A percentile compares a stretch with the other conserved stretches of the same genome.
These are phyloP conservation scores for Heimioporus sp. DNA, from an alignment of 768 basidiomycete species.

Conservation along the genomic window DNA sequence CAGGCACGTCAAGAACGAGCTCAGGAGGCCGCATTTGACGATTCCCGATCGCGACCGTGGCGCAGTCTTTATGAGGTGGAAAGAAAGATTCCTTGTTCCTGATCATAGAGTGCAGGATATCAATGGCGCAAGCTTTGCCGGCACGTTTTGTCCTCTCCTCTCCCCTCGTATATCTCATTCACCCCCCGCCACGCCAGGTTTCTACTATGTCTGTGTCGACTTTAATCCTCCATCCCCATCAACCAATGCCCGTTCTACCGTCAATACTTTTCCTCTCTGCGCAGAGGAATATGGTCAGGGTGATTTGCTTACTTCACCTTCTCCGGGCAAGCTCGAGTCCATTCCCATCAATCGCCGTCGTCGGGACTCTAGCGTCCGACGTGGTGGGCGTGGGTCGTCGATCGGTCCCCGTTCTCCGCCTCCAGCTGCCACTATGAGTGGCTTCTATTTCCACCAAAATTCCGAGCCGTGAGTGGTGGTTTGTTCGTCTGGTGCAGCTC, in stretches of 20 bases:
- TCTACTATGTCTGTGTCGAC: constrained; percentile 95
- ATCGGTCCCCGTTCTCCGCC: constrained; percentile 45
- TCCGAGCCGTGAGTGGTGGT: constrained; percentile 77
- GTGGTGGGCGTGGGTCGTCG: constrained; percentile 45
- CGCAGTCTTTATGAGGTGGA: constrained; percentile 95
- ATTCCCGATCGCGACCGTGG: constrained; percentile 75
- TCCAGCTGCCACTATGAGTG: constrained; percentile 73
- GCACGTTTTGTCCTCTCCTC: constrained; percentile 47
- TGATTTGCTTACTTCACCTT: constrained; percentile 28
- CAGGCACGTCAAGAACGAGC: constrained; percentile 74
- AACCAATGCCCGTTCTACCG: constrained; percentile 30
- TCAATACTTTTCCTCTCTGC: constrained; percentile 37
- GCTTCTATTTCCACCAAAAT: constrained; percentile 93
- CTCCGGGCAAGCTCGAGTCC: constrained; percentile 37
- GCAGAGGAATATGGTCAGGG: constrained; percentile 26
- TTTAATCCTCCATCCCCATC: constrained; percentile 64
- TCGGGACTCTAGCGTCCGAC: constrained; percentile 48
- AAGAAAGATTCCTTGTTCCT: constrained; percentile 94
- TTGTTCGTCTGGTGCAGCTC: constrained; percentile 2
- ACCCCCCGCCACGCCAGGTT: constrained; percentile 48
- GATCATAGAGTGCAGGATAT: constrained; percentile 93
- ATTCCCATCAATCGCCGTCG: constrained; percentile 35
- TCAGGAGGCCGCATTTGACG: constrained; percentile 74
- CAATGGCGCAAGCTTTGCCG: constrained; percentile 92
- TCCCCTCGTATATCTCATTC: constrained; percentile 6